These are phyloP conservation scores for Citrus reticulata DNA, from an alignment of 345 rosid species.

Conservation along the genomic window DNA sequence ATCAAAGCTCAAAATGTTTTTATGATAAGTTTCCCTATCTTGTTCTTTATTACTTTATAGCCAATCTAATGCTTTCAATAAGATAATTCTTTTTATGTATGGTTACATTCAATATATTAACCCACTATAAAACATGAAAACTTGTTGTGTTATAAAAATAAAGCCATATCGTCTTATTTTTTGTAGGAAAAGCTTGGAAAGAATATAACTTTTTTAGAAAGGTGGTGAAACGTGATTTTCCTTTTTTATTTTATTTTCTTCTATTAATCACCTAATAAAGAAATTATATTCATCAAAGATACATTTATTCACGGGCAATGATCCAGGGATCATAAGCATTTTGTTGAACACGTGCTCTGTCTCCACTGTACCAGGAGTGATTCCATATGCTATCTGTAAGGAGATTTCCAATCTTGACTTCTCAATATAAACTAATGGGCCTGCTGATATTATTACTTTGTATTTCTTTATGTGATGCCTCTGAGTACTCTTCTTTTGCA, in stretches of 20 bases:
- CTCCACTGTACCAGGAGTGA: conserved; percentile 94
- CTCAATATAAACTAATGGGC: neutral
- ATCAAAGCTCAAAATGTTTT: too few species aligned
- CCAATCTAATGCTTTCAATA: too few species aligned
- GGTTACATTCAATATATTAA: too few species aligned
- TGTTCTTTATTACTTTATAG: too few species aligned
- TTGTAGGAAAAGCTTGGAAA: neutral
- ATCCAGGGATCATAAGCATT: neutral
- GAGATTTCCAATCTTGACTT: neutral
- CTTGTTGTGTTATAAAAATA: too few species aligned
- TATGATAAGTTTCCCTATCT: too few species aligned
- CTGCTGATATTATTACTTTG: neutral
- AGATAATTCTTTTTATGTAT: too few species aligned
- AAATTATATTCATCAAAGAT: neutral
- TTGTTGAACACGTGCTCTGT: conserved; percentile 76
- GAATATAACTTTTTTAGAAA: too few species aligned
- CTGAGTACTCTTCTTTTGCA: neutral
- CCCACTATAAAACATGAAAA: too few species aligned
- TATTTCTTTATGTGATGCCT: neutral
- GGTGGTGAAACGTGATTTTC: too few species aligned
- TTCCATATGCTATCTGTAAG: conserved; percentile 94
- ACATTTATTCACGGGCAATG: neutral
- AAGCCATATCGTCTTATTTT: too few species aligned
- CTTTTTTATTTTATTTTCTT: too few species aligned
- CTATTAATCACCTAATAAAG: neutral